These are phyloP conservation scores for Fusarium gaditjirri DNA, from an alignment of 2,329 filamentous ascomycete genomes.

Conservation along the genomic window DNA sequence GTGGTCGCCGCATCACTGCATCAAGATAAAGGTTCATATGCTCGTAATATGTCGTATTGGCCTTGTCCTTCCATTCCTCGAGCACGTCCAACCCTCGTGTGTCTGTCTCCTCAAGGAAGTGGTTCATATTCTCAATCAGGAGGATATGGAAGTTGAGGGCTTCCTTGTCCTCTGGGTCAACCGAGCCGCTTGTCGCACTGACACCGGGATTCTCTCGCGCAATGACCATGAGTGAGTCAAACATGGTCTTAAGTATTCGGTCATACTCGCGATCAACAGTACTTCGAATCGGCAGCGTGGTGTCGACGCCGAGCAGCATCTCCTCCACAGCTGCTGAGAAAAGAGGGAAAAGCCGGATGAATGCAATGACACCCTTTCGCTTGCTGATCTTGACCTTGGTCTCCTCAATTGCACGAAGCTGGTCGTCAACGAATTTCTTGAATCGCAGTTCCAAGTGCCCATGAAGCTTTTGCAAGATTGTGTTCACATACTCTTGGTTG, in stretches of 20 bases:
- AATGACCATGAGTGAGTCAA: slow-evolving; percentile 95
- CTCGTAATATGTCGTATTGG: slow-evolving; percentile 81
- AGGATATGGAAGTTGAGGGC: slow-evolving; percentile 97
- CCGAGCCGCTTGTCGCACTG: slow-evolving; percentile 55
- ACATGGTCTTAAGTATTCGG: slow-evolving; percentile 93
- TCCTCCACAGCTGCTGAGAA: slow-evolving; percentile 87
- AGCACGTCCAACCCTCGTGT: slow-evolving; percentile 78
- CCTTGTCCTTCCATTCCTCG: slow-evolving; percentile 83
- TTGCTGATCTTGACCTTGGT: slow-evolving; percentile 99
- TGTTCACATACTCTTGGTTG: slow-evolving; percentile 91
- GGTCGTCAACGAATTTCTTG: slow-evolving; percentile 90
- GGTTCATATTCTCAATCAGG: slow-evolving; percentile 98
- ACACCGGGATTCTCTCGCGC: slow-evolving; percentile 74
- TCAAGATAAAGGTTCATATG: slow-evolving; percentile 89
- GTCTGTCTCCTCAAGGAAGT: slow-evolving; percentile 93
- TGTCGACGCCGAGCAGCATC: slow-evolving; percentile 73
- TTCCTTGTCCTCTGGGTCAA: slow-evolving; percentile 88
- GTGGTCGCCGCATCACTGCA: slow-evolving; percentile 86
- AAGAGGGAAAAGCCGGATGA: slow-evolving; percentile 91
- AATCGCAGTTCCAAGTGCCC: slow-evolving; percentile 79
- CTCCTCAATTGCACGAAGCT: slow-evolving; percentile 94
- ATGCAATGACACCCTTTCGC: slow-evolving; percentile 94
- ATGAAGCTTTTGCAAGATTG: slow-evolving; percentile 82
- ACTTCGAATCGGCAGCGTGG: slow-evolving; percentile 72
- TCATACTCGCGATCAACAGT: slow-evolving; percentile 89